These are phyloP conservation scores for Boletellus ananas DNA, from an alignment of 768 basidiomycete genomes.

Conservation along the genomic window DNA sequence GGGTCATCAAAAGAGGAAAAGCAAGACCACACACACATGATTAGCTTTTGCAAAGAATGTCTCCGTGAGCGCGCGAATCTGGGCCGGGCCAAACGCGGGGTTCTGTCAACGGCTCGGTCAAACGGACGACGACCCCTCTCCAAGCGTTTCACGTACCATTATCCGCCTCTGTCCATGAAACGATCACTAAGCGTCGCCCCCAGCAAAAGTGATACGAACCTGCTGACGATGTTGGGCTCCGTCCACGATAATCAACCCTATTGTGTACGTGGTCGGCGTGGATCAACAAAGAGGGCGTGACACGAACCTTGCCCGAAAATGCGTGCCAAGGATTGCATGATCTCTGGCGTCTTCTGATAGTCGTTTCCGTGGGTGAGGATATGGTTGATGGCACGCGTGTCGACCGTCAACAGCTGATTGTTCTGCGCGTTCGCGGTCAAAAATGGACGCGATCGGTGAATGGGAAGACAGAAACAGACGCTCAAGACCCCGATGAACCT, in stretches of 20 bases:
- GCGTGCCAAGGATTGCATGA: neutral
- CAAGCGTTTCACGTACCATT: neutral
- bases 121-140: no score
- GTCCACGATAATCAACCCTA: neutral
- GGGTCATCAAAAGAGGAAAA: no score
- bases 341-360: constrained; percentile 44
- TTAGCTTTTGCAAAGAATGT: neutral
- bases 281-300: no score
- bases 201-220: neutral
- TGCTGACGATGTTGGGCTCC: neutral
- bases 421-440: no score
- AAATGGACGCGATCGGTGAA: no score
- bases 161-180: neutral
- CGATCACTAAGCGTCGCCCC: neutral
- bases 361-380: constrained; percentile 48
- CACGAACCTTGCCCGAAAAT: no score
- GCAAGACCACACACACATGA: neutral
- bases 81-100: neutral
- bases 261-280: no score
- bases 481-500: neutral
- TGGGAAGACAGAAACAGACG: neutral
- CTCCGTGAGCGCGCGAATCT: neutral
- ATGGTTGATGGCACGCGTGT: constrained; percentile 60
- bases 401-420: constrained; percentile 46
- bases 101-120: neutral